Conservation (phyloP, 2,329 filamentous ascomycete genomes). For the Xenoacremonium recifei region DNA sequence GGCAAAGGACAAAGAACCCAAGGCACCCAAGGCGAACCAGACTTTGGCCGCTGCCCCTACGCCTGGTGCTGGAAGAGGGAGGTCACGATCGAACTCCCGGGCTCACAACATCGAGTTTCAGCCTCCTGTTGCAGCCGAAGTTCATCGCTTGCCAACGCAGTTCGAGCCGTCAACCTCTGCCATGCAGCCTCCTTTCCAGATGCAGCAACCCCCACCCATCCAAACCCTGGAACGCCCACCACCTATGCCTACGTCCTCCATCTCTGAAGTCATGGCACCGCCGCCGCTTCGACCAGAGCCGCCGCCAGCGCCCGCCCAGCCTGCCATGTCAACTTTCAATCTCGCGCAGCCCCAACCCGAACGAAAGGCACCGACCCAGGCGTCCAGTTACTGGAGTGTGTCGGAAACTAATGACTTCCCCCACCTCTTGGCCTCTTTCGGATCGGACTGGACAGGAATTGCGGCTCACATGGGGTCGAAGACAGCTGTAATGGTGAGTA, state of each 20-base stretch:
- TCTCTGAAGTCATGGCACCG: constrained; percentile 55
- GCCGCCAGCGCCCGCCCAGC: constrained; percentile 39
- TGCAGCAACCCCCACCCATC: constrained; percentile 23
- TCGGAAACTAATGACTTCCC: constrained; percentile 78
- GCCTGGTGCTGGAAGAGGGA: constrained; percentile 40
- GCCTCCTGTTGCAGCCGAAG: constrained; percentile 38
- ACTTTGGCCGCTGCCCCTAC: constrained; percentile 47
- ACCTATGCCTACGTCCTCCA: constrained; percentile 34
- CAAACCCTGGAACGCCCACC: constrained; percentile 35
- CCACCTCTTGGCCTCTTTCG: constrained; percentile 69
- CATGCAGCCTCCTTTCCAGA: constrained; percentile 42
- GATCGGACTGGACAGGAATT: constrained; percentile 75
- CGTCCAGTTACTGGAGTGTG: constrained; percentile 86
- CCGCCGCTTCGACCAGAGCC: constrained; percentile 56
- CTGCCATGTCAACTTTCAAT: constrained; percentile 51
- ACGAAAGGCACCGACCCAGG: constrained; percentile 54
- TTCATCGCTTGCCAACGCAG: constrained; percentile 38
- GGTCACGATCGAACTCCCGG: constrained; percentile 56
- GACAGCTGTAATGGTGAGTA: constrained; percentile 85
- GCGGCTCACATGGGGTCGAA: constrained; percentile 79
- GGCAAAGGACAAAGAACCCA: constrained; percentile 42
- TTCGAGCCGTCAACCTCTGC: constrained; percentile 42
- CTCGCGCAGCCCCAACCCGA: constrained; percentile 45
- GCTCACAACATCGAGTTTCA: constrained; percentile 44
- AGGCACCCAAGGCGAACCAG: constrained; percentile 39